Evolutionary conservation across 495 filamentous ascomycete genomes (phyloP).

Genomic region (Podospora bellae-mahoneyi): DNA sequence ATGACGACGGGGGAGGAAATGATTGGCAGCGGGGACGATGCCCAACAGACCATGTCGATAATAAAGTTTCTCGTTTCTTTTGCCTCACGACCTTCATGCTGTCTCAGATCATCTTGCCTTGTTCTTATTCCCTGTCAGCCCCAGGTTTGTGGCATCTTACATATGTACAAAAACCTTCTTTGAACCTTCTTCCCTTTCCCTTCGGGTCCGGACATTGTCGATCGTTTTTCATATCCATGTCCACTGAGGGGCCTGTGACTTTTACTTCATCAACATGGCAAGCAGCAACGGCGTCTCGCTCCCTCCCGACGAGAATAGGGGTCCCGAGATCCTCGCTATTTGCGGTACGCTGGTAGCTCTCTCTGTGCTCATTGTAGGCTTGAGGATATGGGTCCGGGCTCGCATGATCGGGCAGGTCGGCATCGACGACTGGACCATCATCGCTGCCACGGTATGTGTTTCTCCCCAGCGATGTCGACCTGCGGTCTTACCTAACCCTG

Average conservation of each 20-base stretch:
- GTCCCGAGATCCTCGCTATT: slow-evolving; percentile 24
- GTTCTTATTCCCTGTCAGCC: not conserved
- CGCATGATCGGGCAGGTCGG: slow-evolving; percentile 18
- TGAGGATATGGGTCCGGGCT: slow-evolving; percentile 17
- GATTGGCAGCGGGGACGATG: not conserved
- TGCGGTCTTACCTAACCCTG: not conserved
- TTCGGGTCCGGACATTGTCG: not conserved
- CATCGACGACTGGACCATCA: slow-evolving; percentile 27
- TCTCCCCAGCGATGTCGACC: not conserved
- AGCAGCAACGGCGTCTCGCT: not conserved
- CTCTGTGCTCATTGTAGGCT: slow-evolving; percentile 9
- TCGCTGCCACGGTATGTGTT: slow-evolving; percentile 24
- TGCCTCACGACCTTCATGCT: not conserved
- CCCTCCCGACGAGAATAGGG: slow-evolving; percentile 20
- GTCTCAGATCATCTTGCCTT: not conserved
- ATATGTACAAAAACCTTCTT: not conserved
- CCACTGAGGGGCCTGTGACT: not conserved
- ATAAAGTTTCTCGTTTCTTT: not conserved
- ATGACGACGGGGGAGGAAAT: not conserved
- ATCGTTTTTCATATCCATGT: not conserved
- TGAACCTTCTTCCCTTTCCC: not conserved
- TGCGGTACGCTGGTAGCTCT: slow-evolving; percentile 17
- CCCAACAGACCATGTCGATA: not conserved
- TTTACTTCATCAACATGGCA: not conserved
- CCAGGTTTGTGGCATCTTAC: not conserved